A percentile compares a stretch with the other conserved stretches of the same genome.
Evolutionary conservation across 306 rosid genomes (phyloP).

Genomic region (Sicyos edulis): DNA sequence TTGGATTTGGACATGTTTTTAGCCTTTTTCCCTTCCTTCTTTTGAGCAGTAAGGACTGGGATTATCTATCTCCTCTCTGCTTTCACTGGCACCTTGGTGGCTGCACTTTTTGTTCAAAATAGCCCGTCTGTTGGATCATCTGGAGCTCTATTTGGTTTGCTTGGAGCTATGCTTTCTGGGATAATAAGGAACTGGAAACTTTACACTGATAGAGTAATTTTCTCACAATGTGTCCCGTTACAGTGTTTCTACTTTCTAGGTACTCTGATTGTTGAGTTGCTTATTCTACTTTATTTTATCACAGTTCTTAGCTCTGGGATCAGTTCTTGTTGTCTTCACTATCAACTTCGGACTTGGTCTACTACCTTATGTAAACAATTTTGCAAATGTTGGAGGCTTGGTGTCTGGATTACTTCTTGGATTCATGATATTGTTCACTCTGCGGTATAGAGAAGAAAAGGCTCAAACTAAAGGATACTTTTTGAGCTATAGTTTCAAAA

Average conservation of each 20-base stretch:
- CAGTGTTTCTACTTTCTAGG: slow-evolving; percentile 4
- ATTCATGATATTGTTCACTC: slow-evolving; percentile 47
- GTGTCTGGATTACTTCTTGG: slow-evolving; percentile 84
- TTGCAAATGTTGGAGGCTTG: slow-evolving; percentile 71
- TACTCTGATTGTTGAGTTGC: slow-evolving; percentile 20
- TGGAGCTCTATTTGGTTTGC: slow-evolving; percentile 69
- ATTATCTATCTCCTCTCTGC: slow-evolving; percentile 68
- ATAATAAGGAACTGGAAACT: slow-evolving; percentile 62
- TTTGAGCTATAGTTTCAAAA: slow-evolving; percentile 38
- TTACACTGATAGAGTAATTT: slow-evolving; percentile 56
- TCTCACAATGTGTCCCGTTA: slow-evolving; percentile 19
- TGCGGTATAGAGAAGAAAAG: slow-evolving; percentile 33
- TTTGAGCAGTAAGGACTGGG: slow-evolving; percentile 62
- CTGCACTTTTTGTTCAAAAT: slow-evolving; percentile 71
- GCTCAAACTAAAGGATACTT: slow-evolving; percentile 48
- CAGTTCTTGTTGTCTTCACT: slow-evolving; percentile 38
- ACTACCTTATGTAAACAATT: slow-evolving; percentile 74
- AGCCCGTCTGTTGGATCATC: slow-evolving; percentile 68
- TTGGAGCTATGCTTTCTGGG: slow-evolving; percentile 69
- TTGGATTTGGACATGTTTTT: not conserved
- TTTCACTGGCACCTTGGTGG: slow-evolving; percentile 66
- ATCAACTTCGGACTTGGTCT: slow-evolving; percentile 70
- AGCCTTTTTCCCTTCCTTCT: slow-evolving; percentile 16
- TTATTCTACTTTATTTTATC: slow-evolving; percentile 22
- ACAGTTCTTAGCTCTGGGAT: slow-evolving; percentile 60